A percentile compares a stretch with the other conserved stretches of the same genome.
These are phyloP conservation scores for Tolypocladium sp. DNA, from an alignment of 2,329 filamentous ascomycete genomes.

Conservation along the genomic window DNA sequence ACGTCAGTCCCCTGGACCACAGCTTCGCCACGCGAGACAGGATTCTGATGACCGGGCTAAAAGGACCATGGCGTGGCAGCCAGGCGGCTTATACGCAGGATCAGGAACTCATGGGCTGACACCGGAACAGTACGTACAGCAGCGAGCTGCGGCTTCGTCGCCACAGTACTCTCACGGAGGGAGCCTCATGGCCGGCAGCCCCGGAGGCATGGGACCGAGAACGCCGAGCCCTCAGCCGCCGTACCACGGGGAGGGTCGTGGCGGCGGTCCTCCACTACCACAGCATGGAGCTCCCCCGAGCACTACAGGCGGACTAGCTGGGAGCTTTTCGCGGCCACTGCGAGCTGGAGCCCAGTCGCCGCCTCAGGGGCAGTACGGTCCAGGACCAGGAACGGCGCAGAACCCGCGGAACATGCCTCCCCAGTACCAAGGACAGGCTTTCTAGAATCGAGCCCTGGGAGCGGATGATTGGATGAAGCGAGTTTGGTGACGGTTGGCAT, in stretches of 20 bases:
- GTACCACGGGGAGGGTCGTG: constrained; percentile 15
- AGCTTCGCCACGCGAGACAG: constrained; percentile 31
- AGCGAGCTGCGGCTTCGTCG: constrained; percentile 52
- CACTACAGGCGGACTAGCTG: constrained; percentile 12
- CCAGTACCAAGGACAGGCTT: constrained; percentile 27
- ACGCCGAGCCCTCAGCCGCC: constrained; percentile 18
- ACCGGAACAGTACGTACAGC: constrained; percentile 76
- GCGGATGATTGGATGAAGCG: not conserved
- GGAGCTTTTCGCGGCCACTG: constrained; percentile 23
- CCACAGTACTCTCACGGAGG: constrained; percentile 53
- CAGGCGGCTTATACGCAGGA: constrained; percentile 46
- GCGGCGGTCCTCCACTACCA: constrained; percentile 5
- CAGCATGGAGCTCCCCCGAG: constrained; percentile 10
- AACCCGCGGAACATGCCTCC: constrained; percentile 13
- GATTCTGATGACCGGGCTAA: constrained; percentile 45
- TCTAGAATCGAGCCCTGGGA: constrained; percentile 9
- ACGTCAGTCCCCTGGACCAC: constrained; percentile 12
- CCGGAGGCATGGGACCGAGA: constrained; percentile 13
- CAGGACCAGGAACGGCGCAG: constrained; percentile 9
- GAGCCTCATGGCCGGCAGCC: constrained; percentile 42
- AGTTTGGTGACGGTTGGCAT: not conserved
- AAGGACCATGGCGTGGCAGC: constrained; percentile 71
- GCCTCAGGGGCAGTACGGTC: constrained; percentile 20
- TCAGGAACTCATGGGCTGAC: constrained; percentile 48
- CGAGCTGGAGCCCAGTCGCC: constrained; percentile 15